phyloP scores from a whole-genome alignment of 352 stramenopile genomes.

The Phytophthora colocasiae region DNA sequence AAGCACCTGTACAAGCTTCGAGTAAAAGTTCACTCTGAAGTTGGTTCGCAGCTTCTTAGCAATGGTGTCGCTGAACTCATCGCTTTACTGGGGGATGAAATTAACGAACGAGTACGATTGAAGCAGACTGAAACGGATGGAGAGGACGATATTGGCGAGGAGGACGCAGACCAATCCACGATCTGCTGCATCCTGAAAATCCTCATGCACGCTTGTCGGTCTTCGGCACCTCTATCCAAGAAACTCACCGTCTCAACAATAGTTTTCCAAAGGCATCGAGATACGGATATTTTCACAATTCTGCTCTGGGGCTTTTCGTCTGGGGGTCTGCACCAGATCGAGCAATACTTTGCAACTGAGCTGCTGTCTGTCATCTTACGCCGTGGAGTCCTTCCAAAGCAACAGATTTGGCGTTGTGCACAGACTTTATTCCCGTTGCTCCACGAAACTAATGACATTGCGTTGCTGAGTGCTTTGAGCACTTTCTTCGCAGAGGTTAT shows the following conservation, averaged over 20 bases:
- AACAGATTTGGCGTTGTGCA: constrained; percentile 59
- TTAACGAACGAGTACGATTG: constrained; percentile 42
- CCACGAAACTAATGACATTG: constrained; percentile 38
- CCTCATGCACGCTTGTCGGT: constrained; percentile 65
- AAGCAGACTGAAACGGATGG: constrained; percentile 34
- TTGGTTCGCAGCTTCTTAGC: constrained; percentile 62
- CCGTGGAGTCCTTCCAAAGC: constrained; percentile 54
- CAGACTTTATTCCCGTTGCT: constrained; percentile 59
- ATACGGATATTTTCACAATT: constrained; percentile 56
- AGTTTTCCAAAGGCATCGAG: constrained; percentile 28
- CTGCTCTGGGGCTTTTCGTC: constrained; percentile 41
- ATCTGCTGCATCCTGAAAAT: constrained; percentile 82
- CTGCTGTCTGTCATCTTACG: constrained; percentile 70
- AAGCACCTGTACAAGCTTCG: constrained; percentile 68
- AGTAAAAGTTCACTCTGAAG: constrained; percentile 76
- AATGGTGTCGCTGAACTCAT: constrained; percentile 59
- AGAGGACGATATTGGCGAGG: constrained; percentile 47
- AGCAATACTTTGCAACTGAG: constrained; percentile 74
- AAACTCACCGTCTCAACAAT: constrained; percentile 53
- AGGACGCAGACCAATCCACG: constrained; percentile 73
- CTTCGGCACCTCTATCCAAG: constrained; percentile 68
- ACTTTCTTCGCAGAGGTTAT: constrained; percentile 75
- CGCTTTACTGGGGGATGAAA: constrained; percentile 54
- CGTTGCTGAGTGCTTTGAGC: constrained; percentile 58
- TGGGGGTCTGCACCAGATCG: constrained; percentile 45